These are phyloP conservation scores for Sphaerobolus stellatus DNA, from an alignment of 1,284 basidiomycete species.

Conservation along the genomic window DNA sequence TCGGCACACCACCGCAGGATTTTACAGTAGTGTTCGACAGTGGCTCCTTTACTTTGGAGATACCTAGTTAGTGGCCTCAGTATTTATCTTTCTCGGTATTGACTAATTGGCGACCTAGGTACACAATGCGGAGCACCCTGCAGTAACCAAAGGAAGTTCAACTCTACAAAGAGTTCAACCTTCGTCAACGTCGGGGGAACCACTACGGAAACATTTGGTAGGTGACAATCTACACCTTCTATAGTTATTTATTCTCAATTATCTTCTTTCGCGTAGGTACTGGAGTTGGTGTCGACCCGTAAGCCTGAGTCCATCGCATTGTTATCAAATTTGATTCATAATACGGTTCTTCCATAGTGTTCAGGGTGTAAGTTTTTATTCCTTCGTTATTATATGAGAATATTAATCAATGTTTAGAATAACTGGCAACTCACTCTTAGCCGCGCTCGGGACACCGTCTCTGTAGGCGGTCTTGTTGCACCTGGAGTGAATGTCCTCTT, in stretches of 20 bases:
- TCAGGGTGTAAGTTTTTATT: conserved; percentile 1
- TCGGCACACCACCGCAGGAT: conserved; percentile 49
- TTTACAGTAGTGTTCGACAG: conserved; percentile 55
- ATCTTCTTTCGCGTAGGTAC: conserved; percentile 28
- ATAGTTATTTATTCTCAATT: neutral
- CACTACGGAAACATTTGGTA: conserved; percentile 43
- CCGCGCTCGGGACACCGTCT: conserved; percentile 45
- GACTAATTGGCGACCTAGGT: conserved; percentile 28
- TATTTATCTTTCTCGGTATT: neutral
- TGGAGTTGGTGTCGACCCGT: conserved; percentile 55
- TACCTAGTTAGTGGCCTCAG: conserved; percentile 40
- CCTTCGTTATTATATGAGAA: neutral
- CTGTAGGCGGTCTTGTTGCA: conserved; percentile 44
- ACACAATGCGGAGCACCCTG: conserved; percentile 47
- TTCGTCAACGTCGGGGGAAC: conserved; percentile 44
- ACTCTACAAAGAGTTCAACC: conserved; percentile 48
- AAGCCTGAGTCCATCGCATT: neutral
- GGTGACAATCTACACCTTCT: neutral
- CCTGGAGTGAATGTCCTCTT: conserved; percentile 42
- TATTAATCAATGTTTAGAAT: conserved; percentile 16
- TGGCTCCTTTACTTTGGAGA: conserved; percentile 48
- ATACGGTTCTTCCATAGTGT: conserved; percentile 1
- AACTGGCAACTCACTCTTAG: conserved; percentile 45
- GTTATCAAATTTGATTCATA: neutral
- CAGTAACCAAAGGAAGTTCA: conserved; percentile 45